These are phyloP conservation scores for Thraustotheca clavata DNA, from an alignment of 352 stramenopile genomes.

Conservation along the genomic window DNA sequence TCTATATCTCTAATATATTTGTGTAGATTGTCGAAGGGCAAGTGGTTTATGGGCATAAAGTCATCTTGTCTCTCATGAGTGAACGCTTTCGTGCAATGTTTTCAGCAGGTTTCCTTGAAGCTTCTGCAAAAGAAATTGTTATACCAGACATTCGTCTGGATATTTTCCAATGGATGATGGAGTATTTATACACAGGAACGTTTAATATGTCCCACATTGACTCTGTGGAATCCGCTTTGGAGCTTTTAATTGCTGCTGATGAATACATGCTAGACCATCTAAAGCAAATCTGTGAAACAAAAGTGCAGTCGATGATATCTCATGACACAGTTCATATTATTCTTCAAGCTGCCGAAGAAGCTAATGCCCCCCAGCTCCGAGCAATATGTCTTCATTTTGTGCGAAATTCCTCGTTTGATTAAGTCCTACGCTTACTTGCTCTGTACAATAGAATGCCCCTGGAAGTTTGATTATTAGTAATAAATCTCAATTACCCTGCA, in stretches of 20 bases:
- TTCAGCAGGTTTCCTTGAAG: conserved; percentile 87
- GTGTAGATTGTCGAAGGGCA: conserved; percentile 84
- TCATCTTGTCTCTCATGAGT: conserved; percentile 89
- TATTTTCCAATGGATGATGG: conserved; percentile 88
- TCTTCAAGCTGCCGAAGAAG: conserved; percentile 80
- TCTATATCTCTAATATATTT: neutral
- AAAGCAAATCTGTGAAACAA: conserved; percentile 91
- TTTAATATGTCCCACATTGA: conserved; percentile 23
- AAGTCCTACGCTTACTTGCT: neutral
- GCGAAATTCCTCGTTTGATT: conserved; percentile 48
- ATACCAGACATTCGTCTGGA: conserved; percentile 86
- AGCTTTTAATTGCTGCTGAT: conserved; percentile 89
- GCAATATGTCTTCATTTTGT: conserved; percentile 89
- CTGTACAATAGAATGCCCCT: neutral
- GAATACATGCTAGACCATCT: conserved; percentile 96
- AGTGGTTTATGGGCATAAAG: conserved; percentile 89
- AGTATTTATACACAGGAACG: conserved; percentile 92
- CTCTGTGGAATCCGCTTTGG: conserved; percentile 64
- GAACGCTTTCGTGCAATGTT: conserved; percentile 95
- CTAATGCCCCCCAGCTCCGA: conserved; percentile 87
- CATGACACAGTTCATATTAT: conserved; percentile 83
- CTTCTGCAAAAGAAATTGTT: conserved; percentile 69
- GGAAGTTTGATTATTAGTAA: neutral
- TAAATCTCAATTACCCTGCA: neutral
- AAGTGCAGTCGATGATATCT: conserved; percentile 75